Percentiles rank a stretch among this genome's conserved stretches.
Conservation (phyloP, 2,329 filamentous ascomycete genomes). For the Coleophoma cylindrospora region DNA sequence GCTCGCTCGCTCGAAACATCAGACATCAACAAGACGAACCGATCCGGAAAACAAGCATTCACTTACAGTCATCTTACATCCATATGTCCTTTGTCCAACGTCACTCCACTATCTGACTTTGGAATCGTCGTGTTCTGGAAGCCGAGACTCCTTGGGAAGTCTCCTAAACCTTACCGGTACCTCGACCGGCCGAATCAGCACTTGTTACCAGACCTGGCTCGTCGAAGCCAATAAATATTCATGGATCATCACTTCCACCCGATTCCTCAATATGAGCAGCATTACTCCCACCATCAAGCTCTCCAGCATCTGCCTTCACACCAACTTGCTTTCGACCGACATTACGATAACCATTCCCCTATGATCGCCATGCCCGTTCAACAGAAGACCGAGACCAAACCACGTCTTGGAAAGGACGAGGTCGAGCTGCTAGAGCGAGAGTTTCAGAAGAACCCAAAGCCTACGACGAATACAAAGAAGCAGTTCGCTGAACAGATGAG, state of each 20-base stretch:
- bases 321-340: constrained; percentile 5
- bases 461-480: constrained; percentile 53
- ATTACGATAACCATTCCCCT: background rate
- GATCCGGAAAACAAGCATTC: too few relatives aligned
- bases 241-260: background rate
- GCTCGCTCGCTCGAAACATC: too few relatives aligned
- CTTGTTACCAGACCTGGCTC: background rate
- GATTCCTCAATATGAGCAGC: background rate
- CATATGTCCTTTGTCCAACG: too few relatives aligned
- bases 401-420: constrained; percentile 46
- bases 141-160: too few relatives aligned
- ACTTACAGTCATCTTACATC: too few relatives aligned
- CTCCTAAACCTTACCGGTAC: too few relatives aligned
- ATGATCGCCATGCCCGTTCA: constrained; percentile 17
- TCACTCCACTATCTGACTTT: too few relatives aligned
- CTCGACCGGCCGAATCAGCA: too few relatives aligned
- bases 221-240: too few relatives aligned
- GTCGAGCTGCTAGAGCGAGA: constrained; percentile 49
- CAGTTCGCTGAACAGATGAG: constrained; percentile 52
- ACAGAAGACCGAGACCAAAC: constrained; percentile 24
- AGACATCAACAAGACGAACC: too few relatives aligned
- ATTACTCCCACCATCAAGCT: background rate
- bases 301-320: background rate
- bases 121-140: too few relatives aligned
- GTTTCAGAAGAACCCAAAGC: constrained; percentile 57